Percentiles rank a stretch among this genome's conserved stretches.
Evolutionary conservation across 345 rosid genomes (phyloP).

Genomic region (Punica granatum): DNA sequence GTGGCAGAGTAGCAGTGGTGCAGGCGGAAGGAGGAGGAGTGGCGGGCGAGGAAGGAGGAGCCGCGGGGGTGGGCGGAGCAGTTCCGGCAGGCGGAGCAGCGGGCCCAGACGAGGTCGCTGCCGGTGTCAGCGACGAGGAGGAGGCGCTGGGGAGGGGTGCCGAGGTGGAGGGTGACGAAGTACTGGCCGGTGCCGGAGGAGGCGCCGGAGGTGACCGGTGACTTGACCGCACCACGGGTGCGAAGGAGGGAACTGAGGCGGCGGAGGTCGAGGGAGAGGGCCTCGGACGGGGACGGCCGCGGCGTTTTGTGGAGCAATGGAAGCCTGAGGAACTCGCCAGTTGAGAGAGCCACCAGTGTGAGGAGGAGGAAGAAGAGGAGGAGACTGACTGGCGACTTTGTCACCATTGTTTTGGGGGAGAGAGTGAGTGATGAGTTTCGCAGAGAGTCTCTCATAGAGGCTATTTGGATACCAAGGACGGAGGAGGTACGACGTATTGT

Average conservation of each 20-base stretch:
- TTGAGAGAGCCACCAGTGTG: slow-evolving; percentile 6
- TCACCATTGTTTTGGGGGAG: not conserved
- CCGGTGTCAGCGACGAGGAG: slow-evolving; percentile 78
- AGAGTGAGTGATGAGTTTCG: not conserved
- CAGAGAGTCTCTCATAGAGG: not conserved
- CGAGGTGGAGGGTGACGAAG: slow-evolving; percentile 61
- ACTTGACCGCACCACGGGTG: slow-evolving; percentile 24
- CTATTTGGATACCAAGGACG: not conserved
- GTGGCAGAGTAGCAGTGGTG: slow-evolving; percentile 54
- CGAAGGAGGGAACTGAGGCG: slow-evolving; percentile 27
- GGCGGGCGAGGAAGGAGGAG: slow-evolving; percentile 68
- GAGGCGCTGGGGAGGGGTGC: slow-evolving; percentile 70
- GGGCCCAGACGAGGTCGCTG: slow-evolving; percentile 82
- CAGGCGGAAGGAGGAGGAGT: slow-evolving; percentile 62
- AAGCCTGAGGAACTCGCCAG: slow-evolving; percentile 45
- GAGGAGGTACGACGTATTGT: not conserved
- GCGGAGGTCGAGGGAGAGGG: slow-evolving; percentile 29
- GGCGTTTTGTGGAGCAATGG: slow-evolving; percentile 48
- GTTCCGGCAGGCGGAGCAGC: slow-evolving; percentile 69
- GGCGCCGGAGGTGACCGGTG: slow-evolving; percentile 71
- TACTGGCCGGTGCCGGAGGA: slow-evolving; percentile 80
- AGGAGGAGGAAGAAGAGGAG: slow-evolving; percentile 9
- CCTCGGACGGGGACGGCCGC: slow-evolving; percentile 12
- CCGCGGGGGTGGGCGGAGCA: slow-evolving; percentile 44
- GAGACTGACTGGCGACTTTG: slow-evolving; percentile 1